Conservation (phyloP, 441 rosid genomes). For the Rhodomyrtus psidioides region DNA sequence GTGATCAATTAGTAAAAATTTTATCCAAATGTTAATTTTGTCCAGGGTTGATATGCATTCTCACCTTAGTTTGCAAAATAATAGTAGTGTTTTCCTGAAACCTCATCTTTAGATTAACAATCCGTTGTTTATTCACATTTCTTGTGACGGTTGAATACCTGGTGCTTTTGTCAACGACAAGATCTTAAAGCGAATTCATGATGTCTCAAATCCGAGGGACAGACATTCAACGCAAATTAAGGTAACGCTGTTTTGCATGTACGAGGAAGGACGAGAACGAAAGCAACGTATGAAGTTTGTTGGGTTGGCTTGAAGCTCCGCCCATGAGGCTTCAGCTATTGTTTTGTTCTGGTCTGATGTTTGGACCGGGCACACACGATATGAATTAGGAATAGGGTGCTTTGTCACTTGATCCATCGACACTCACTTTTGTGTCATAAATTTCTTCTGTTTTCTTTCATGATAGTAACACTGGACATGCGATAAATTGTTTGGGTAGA, state of each 20-base stretch:
- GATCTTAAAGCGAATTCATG: not conserved
- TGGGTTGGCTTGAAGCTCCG: not conserved
- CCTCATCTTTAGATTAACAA: not conserved
- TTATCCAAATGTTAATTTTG: not conserved
- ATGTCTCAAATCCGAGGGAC: not conserved
- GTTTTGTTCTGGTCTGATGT: not conserved
- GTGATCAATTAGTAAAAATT: not conserved
- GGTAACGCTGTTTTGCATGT: not conserved
- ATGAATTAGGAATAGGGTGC: not conserved
- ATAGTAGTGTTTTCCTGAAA: not conserved
- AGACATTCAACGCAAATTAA: not conserved
- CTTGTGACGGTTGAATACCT: not conserved
- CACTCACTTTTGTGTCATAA: not conserved
- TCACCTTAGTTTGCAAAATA: not conserved
- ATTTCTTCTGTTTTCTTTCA: not conserved
- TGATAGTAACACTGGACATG: not conserved
- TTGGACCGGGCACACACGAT: not conserved
- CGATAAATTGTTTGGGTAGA: not conserved
- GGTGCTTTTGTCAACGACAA: not conserved
- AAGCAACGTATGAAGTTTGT: not conserved
- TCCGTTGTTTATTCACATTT: not conserved
- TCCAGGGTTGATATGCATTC: not conserved
- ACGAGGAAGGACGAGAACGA: not conserved
- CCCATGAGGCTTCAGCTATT: not conserved
- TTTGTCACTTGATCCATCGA: not conserved